Evolutionary conservation across 495 filamentous ascomycete species (phyloP).

Genomic region (Tuber aestivum): DNA sequence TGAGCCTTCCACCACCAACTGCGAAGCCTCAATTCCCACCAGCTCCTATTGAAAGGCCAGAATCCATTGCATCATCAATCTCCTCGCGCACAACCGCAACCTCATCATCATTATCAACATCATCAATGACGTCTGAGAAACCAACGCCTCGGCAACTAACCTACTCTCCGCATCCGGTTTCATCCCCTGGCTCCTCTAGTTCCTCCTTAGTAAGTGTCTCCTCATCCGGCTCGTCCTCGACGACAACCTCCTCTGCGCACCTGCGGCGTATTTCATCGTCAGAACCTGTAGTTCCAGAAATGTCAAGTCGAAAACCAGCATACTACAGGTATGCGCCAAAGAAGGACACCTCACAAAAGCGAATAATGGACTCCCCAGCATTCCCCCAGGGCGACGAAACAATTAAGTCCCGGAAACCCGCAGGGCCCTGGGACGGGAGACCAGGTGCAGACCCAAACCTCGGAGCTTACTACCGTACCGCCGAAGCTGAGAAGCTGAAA

Average conservation of each 20-base stretch:
- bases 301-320: conserved; percentile 15
- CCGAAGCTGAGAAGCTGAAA: conserved; percentile 20
- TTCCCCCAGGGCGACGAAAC: background rate
- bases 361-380: conserved; percentile 34
- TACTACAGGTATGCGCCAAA: conserved; percentile 29
- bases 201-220: conserved; percentile 20
- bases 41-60: conserved; percentile 17
- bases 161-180: conserved; percentile 13
- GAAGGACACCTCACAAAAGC: conserved; percentile 9
- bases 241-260: conserved; percentile 17
- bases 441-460: conserved; percentile 30
- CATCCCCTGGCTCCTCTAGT: conserved; percentile 13
- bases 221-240: conserved; percentile 19
- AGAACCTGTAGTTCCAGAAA: conserved; percentile 12
- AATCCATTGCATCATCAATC: conserved; percentile 24
- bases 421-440: conserved; percentile 35
- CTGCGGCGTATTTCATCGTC: conserved; percentile 9
- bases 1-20: conserved; percentile 4
- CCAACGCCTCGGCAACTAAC: conserved; percentile 15
- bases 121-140: conserved; percentile 16
- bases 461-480: conserved; percentile 32
- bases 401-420: conserved; percentile 11
- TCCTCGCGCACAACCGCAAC: conserved; percentile 7
- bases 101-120: conserved; percentile 12
- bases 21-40: conserved; percentile 18